Conservation (phyloP, 805 yeast species). For the Ogataea chonburiensis region DNA sequence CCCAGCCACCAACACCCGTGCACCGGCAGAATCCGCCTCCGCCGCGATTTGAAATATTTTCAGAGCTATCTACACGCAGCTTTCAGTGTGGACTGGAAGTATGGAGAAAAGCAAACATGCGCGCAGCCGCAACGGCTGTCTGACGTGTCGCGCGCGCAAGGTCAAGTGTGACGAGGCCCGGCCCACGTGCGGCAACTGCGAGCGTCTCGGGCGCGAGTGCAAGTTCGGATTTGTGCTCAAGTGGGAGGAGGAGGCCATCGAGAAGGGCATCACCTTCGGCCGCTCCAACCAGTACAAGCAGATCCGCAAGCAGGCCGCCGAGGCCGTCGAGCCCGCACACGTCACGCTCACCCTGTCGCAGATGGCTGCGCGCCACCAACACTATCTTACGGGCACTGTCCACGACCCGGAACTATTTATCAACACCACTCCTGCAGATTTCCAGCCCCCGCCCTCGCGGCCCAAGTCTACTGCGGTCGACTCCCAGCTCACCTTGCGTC, state of each 20-base stretch:
- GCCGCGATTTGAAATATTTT: neutral
- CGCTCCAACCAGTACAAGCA: constrained; percentile 29
- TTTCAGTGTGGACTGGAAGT: constrained; percentile 7
- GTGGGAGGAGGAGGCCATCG: constrained; percentile 41
- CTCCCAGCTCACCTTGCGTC: neutral
- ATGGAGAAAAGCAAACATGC: constrained; percentile 39
- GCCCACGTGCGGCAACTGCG: constrained; percentile 36
- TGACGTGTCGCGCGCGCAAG: constrained; percentile 48
- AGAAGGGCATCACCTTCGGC: constrained; percentile 38
- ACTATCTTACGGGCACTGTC: constrained; percentile 1
- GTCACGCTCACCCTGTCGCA: constrained; percentile 3
- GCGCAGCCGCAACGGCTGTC: constrained; percentile 45
- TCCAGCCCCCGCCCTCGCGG: neutral
- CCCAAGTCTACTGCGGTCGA: no score
- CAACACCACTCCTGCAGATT: constrained; percentile 8
- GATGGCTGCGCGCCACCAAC: constrained; percentile 1
- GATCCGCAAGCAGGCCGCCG: constrained; percentile 5
- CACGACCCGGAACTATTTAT: constrained; percentile 3
- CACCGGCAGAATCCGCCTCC: constrained; percentile 1
- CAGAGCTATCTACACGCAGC: neutral
- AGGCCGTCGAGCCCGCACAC: neutral
- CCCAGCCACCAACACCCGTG: constrained; percentile 3
- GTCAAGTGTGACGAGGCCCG: constrained; percentile 46
- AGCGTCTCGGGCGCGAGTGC: constrained; percentile 24
- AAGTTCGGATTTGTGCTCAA: constrained; percentile 13